Conservation (phyloP, 768 basidiomycete species). For the Paxillus involutus region DNA sequence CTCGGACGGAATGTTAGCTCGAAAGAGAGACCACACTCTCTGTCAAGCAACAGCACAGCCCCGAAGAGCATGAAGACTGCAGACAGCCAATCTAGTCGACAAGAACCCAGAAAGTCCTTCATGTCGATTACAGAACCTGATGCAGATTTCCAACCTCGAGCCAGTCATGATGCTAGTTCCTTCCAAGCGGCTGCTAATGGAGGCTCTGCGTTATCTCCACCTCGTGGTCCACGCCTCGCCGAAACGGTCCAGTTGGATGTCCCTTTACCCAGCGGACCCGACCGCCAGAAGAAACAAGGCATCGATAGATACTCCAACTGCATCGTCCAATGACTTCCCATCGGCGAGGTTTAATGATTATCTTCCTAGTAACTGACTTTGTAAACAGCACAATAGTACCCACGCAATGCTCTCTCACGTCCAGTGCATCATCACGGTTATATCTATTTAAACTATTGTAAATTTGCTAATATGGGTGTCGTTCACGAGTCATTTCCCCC, state of each 20-base stretch:
- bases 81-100: constrained; percentile 42
- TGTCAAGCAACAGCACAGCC: constrained; percentile 58
- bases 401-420: neutral
- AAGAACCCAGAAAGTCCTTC: constrained; percentile 37
- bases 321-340: constrained; percentile 21
- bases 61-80: constrained; percentile 60
- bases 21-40: constrained; percentile 54
- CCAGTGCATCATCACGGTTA: neutral
- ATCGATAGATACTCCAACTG: constrained; percentile 26
- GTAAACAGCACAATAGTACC: neutral
- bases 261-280: constrained; percentile 9
- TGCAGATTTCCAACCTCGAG: constrained; percentile 16
- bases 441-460: neutral
- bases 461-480: neutral
- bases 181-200: constrained; percentile 13
- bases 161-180: constrained; percentile 6
- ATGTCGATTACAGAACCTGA: constrained; percentile 33
- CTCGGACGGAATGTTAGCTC: constrained; percentile 36
- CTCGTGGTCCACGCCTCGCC: neutral
- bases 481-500: neutral
- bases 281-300: constrained; percentile 28
- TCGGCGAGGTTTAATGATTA: neutral
- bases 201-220: neutral
- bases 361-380: neutral
- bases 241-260: constrained; percentile 11